These are phyloP conservation scores for Schizosaccharomyces osmophilus DNA, from an alignment of 805 yeast genomes.

Conservation along the genomic window DNA sequence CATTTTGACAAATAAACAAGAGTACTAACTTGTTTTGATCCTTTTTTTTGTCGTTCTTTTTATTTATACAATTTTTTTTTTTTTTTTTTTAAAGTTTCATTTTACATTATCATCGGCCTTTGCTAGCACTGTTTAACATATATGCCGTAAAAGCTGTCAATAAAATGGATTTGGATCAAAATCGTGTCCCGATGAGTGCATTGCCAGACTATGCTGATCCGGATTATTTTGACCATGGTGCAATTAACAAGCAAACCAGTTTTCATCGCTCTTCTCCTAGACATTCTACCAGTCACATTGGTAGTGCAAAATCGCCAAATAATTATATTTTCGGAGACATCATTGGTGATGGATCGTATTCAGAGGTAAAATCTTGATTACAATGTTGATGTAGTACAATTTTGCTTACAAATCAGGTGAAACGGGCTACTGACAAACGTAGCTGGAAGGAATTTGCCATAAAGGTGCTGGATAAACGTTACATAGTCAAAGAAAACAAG, in stretches of 20 bases:
- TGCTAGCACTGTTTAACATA: no score
- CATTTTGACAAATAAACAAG: no score
- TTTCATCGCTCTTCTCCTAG: background rate
- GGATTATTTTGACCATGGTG: background rate
- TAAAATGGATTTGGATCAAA: background rate
- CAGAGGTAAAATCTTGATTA: background rate
- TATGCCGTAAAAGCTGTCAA: no score
- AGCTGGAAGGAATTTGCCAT: constrained; percentile 64
- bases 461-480: constrained; percentile 72
- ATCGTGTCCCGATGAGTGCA: background rate
- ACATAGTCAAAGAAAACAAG: constrained; percentile 81
- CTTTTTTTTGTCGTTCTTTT: no score
- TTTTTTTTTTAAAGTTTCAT: no score
- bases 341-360: background rate
- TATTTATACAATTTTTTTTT: no score
- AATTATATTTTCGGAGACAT: background rate
- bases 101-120: no score
- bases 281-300: background rate
- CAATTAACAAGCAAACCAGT: background rate
- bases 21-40: no score
- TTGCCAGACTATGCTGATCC: background rate
- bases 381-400: background rate
- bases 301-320: background rate
- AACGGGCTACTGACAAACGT: constrained; percentile 47
- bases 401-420: background rate